phyloP scores from a whole-genome alignment of 495 filamentous ascomycete genomes.

The Penicillium nucicola region DNA sequence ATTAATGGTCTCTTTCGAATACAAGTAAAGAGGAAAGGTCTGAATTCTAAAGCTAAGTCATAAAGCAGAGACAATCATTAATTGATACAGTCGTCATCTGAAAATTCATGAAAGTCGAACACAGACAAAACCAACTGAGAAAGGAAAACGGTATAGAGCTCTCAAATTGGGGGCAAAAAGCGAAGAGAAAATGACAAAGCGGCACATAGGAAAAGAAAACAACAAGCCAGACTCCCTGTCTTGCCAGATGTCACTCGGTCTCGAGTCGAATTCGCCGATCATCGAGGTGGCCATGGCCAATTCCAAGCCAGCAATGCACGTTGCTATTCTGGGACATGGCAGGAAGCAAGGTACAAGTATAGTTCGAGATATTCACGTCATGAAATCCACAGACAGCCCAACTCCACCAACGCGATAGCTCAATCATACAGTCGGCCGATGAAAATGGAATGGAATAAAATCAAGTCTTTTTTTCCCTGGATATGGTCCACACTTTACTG shows the following conservation, averaged over 20 bases:
- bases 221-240: not conserved
- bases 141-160: constrained; percentile 28
- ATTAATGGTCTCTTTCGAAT: no score
- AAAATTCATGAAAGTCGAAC: constrained; percentile 7
- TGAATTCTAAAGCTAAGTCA: constrained; percentile 16
- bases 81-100: constrained; percentile 22
- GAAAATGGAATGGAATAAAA: not conserved
- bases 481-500: constrained; percentile 53
- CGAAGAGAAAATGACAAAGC: not conserved
- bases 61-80: constrained; percentile 20
- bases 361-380: constrained; percentile 12
- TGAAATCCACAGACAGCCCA: constrained; percentile 18
- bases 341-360: constrained; percentile 12
- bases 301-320: not conserved
- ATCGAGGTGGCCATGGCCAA: not conserved
- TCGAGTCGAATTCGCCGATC: not conserved
- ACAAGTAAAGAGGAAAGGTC: not conserved
- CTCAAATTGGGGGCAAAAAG: constrained; percentile 18
- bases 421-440: constrained; percentile 20
- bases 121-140: constrained; percentile 12
- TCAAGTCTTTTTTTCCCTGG: not conserved
- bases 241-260: not conserved
- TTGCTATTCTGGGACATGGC: constrained; percentile 2
- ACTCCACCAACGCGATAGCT: constrained; percentile 18
- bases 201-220: not conserved